Evolutionary conservation across 176 grass and related monocot genomes (phyloP), one percentile per base, ranked within the genome.

Genomic region (Thinopyrum elongatum): DNA sequence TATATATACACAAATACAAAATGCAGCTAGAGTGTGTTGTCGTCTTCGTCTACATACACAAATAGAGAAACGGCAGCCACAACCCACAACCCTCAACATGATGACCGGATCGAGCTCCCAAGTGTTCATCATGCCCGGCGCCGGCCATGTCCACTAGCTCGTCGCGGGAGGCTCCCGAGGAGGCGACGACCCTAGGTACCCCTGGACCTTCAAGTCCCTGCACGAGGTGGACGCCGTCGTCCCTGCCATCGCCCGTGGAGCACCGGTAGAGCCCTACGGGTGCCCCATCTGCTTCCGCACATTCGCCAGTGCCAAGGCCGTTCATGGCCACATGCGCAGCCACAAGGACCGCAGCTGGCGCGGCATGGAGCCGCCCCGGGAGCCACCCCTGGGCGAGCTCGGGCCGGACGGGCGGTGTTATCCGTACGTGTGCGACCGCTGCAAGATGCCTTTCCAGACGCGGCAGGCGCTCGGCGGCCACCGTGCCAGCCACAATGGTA

Each of bases 391-490:
- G 26, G 29, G 57, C 23, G 35, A 77, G 9, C 38, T 65, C 42
- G 38, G 34, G 3, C 44, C 21, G 3, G 80, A 72, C 23, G 90
- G 86, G n/a, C 74, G 11, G 70, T 22, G 6, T 6, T 69, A 84
- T 34, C 78, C 70, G 9, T 92, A 89, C 42, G 39, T 28, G 17
- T 94, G 90, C 46, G 39, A 81, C 13, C 78, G 38, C 44, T 94
- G 92, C 65, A 77, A 64, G 33, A 44, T 65, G 2, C 79, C 36
- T 6, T 94, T 94, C 38, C 47, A 81, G 16, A 88, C 90, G 15
- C 85, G 80, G 53, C 95, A 95, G 34, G 95, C 89, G 10, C 89
- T 95, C 0, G 90, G 93, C 1, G 95, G 95, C 38, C 95, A 98
- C 86, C 89, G 91, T 4, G 92, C 93, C 3, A 98, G 93, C 86